Evolutionary conservation across 352 stramenopile genomes (phyloP), one percentile per base, ranked within the genome.

Genomic region (Pythium volutum): DNA sequence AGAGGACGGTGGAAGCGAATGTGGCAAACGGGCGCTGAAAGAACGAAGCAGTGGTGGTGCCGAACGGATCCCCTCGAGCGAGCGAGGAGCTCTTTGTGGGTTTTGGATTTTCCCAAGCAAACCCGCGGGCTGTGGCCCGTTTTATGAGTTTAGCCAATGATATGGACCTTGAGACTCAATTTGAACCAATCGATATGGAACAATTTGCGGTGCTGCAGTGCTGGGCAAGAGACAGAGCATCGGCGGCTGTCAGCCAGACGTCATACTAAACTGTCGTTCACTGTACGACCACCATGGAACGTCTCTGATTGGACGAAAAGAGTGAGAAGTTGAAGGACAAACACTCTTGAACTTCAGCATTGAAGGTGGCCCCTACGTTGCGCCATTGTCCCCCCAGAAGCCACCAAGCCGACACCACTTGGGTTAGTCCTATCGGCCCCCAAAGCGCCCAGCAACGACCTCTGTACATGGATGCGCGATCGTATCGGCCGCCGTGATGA

Each of bases 191-290:
- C 2, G 9, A 26, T 15, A 15, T 0, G 3, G 8, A 4, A 20
- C 6, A 66, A 50, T 49, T 18, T 66, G 59, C 51, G 59, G 59
- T 66, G 59, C 59, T 31, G 45, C 45, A 55, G 55, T 36, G 15
- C 38, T 38, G 18, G 47, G 33, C 26, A 42, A 43, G 39, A 50
- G 20, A 47, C 53, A 59, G 49, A 31, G 9, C 49, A n/a, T 29
- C 3, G 49, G 12, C 34, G 34, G 5, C 8, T 57, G 34, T 38
- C 50, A 57, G 36, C 50, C 50, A 57, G 50, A 57, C 50, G 23
- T 57, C 23, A 10, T 47, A 57, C 23, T 57, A 47, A 47, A 26
- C 5, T 23, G 50, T 57, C 50, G n/a, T 36, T 0, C 11, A 57
- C 50, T 15, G 50, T 57, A 55, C 49, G 49, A 31, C 18, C 18